Conservation (phyloP, 345 rosid genomes). For the Streptanthus diversifolius region DNA sequence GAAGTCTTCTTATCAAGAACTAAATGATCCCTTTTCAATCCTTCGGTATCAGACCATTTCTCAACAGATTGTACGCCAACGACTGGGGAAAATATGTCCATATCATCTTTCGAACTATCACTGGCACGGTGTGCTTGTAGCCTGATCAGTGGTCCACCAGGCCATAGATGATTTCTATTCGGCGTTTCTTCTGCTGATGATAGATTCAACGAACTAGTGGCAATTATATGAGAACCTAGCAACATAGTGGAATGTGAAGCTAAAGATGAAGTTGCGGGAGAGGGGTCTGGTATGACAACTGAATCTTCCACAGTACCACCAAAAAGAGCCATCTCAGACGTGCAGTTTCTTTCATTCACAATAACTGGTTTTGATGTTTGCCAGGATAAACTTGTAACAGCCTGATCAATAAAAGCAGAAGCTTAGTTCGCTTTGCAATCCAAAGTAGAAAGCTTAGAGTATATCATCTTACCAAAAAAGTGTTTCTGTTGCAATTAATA, state of each 20-base stretch:
- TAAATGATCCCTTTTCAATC: slow-evolving; percentile 50
- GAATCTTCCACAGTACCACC: slow-evolving; percentile 89
- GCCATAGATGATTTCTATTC: slow-evolving; percentile 55
- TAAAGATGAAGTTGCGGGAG: slow-evolving; percentile 60
- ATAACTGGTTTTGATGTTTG: slow-evolving; percentile 88
- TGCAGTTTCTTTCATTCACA: slow-evolving; percentile 75
- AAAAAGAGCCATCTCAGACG: slow-evolving; percentile 82
- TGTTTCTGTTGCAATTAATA: neutral
- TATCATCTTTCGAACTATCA: slow-evolving; percentile 75
- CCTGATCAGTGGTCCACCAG: slow-evolving; percentile 66
- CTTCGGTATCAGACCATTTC: slow-evolving; percentile 70
- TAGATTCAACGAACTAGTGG: slow-evolving; percentile 34
- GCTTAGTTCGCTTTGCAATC: neutral
- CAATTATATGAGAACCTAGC: slow-evolving; percentile 51
- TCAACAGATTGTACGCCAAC: slow-evolving; percentile 78
- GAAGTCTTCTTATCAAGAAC: slow-evolving; percentile 62
- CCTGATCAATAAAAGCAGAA: slow-evolving; percentile 43
- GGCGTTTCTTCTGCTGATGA: slow-evolving; percentile 70
- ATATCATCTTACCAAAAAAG: neutral
- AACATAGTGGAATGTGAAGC: slow-evolving; percentile 47
- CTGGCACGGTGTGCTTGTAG: slow-evolving; percentile 66
- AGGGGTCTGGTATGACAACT: slow-evolving; percentile 97
- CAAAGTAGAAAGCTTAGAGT: slow-evolving; percentile 6
- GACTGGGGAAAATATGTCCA: slow-evolving; percentile 88
- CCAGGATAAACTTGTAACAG: slow-evolving; percentile 94